These are phyloP conservation scores for Microascus cirrosus DNA, from an alignment of 2,329 filamentous ascomycete species.

Conservation along the genomic window DNA sequence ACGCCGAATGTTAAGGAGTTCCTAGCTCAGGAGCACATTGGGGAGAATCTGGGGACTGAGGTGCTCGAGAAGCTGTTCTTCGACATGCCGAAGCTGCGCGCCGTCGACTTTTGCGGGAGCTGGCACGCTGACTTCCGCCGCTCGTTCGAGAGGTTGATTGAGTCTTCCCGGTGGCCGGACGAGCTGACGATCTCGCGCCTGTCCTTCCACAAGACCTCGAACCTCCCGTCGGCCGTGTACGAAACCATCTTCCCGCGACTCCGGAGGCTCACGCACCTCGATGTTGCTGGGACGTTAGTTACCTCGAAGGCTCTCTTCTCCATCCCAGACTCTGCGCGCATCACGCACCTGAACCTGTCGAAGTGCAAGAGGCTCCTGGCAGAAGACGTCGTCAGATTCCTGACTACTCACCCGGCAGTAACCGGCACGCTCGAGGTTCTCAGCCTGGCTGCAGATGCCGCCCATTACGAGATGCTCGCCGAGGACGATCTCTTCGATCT, in stretches of 20 bases:
- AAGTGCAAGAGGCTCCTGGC: conserved; percentile 64
- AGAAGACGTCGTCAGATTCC: conserved; percentile 55
- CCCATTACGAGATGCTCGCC: conserved; percentile 60
- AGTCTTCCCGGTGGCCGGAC: conserved; percentile 37
- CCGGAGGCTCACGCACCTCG: conserved; percentile 59
- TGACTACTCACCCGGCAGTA: conserved; percentile 60
- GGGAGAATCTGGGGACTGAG: conserved; percentile 58
- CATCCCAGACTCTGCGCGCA: conserved; percentile 58
- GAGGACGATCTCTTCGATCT: conserved; percentile 53
- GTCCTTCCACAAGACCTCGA: conserved; percentile 70
- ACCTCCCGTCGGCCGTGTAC: conserved; percentile 55
- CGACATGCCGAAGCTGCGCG: conserved; percentile 49
- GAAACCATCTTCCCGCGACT: conserved; percentile 63
- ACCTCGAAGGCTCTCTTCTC: conserved; percentile 59
- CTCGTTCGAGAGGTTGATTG: conserved; percentile 48
- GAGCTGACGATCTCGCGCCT: conserved; percentile 52
- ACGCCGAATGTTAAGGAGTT: conserved; percentile 69
- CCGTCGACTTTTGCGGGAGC: conserved; percentile 68
- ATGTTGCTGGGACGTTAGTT: conserved; percentile 68
- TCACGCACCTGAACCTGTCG: conserved; percentile 69
- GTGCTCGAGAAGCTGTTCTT: conserved; percentile 63
- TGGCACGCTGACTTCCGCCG: conserved; percentile 57
- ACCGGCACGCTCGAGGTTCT: conserved; percentile 54
- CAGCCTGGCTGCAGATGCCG: conserved; percentile 61
- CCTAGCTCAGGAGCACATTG: conserved; percentile 69